phyloP scores from a whole-genome alignment of 805 yeast genomes.

The Candida ortonii region DNA sequence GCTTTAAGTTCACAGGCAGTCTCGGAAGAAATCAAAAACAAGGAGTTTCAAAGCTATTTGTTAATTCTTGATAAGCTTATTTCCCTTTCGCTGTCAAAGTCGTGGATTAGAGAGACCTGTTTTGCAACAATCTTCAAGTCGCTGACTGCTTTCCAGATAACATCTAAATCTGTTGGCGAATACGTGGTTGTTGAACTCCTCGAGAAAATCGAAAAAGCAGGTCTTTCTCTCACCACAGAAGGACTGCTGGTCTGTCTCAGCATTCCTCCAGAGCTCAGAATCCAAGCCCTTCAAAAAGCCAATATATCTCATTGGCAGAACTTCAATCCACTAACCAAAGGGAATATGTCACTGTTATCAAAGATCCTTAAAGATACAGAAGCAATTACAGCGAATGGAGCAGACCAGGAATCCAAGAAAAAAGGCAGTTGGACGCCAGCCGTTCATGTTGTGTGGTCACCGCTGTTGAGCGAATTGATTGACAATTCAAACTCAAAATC shows the following conservation, averaged over 20 bases:
- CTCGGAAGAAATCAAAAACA: conserved; percentile 17
- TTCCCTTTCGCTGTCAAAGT: conserved; percentile 59
- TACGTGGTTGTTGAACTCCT: conserved; percentile 30
- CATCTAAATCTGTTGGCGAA: conserved; percentile 13
- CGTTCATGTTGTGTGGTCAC: conserved; percentile 73
- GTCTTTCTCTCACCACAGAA: conserved; percentile 67
- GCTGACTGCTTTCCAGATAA: conserved; percentile 28
- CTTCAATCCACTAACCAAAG: conserved; percentile 69
- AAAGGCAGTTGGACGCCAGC: conserved; percentile 73
- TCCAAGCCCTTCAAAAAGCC: conserved; percentile 16
- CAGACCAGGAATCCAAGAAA: conserved; percentile 41
- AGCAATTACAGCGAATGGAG: conserved; percentile 37
- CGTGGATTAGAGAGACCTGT: conserved; percentile 85
- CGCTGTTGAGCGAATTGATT: conserved; percentile 47
- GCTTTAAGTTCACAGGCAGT: conserved; percentile 55
- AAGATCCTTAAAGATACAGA: conserved; percentile 62
- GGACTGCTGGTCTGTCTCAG: conserved; percentile 72
- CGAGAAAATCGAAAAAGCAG: conserved; percentile 44
- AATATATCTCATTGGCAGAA: conserved; percentile 54
- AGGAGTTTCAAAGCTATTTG: conserved; percentile 31
- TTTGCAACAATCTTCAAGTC: conserved; percentile 66
- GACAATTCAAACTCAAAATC: conserved; percentile 14
- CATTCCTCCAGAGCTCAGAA: conserved; percentile 36
- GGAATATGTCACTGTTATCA: conserved; percentile 59
- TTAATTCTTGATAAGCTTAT: conserved; percentile 47